A percentile compares a stretch with the other conserved stretches of the same genome.
Evolutionary conservation across 345 rosid species (phyloP).

Genomic region (Eucalyptus tenuipes): DNA sequence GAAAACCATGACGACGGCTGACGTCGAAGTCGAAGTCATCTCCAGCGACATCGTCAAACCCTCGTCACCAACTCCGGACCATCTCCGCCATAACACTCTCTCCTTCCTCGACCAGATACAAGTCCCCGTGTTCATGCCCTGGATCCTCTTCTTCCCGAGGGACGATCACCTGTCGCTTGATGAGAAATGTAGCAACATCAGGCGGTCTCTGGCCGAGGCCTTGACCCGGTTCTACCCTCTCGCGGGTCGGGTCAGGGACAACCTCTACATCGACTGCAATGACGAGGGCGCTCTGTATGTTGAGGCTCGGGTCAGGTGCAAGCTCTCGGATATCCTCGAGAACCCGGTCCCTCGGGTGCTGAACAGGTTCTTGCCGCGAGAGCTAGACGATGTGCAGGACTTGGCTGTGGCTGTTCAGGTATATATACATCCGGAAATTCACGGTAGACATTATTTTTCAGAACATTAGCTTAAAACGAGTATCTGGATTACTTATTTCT

Average conservation of each 20-base stretch:
- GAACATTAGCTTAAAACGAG: neutral
- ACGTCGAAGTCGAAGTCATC: neutral
- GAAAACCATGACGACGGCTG: neutral
- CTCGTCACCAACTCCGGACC: slow-evolving; percentile 7
- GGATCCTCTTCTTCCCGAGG: slow-evolving; percentile 4
- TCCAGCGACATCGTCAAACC: slow-evolving; percentile 18
- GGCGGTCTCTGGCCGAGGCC: slow-evolving; percentile 1
- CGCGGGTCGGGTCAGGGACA: slow-evolving; percentile 5
- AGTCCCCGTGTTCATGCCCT: slow-evolving; percentile 5
- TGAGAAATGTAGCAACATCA: neutral
- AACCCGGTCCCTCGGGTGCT: neutral
- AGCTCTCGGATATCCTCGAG: neutral
- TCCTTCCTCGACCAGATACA: slow-evolving; percentile 16
- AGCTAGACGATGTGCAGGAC: neutral
- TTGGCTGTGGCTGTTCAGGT: neutral
- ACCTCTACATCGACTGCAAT: slow-evolving; percentile 1
- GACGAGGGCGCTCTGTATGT: slow-evolving; percentile 4
- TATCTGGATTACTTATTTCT: too few relatives aligned
- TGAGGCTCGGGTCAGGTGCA: slow-evolving; percentile 3
- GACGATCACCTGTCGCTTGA: neutral
- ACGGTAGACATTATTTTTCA: neutral
- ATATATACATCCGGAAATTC: neutral
- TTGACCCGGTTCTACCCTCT: slow-evolving; percentile 3
- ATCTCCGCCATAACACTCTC: neutral
- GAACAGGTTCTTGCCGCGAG: neutral